A percentile compares a stretch with the other conserved stretches of the same genome.
Conservation (phyloP, 257 asterid species). For the Solanum ossicruentum region DNA sequence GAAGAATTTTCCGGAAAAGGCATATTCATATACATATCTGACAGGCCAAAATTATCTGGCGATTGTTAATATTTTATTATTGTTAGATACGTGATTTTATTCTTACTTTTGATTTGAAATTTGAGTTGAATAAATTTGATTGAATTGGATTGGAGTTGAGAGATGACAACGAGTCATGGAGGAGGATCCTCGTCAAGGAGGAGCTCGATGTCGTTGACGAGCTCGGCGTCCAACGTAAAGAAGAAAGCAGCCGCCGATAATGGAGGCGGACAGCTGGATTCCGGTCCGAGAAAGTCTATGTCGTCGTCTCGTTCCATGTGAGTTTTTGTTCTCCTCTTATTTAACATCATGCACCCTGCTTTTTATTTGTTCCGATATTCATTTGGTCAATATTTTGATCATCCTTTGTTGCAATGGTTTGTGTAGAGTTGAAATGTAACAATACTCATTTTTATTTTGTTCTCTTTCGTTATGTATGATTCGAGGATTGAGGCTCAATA, state of each 20-base stretch:
- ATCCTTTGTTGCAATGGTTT: not conserved
- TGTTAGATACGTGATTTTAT: not conserved
- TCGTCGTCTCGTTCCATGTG: constrained; percentile 6
- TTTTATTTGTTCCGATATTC: not conserved
- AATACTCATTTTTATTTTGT: not conserved
- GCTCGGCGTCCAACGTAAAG: not conserved
- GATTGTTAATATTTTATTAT: not conserved
- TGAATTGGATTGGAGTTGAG: not conserved
- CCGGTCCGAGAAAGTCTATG: not conserved
- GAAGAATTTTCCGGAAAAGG: not conserved
- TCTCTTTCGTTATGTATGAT: not conserved
- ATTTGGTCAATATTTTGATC: not conserved
- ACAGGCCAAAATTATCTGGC: not conserved
- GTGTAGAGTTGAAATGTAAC: not conserved
- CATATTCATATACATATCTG: not conserved
- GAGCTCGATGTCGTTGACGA: constrained; percentile 2
- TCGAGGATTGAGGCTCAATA: not conserved
- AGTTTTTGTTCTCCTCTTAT: not conserved
- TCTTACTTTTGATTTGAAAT: not conserved
- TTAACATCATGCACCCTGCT: not conserved
- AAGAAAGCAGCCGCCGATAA: not conserved
- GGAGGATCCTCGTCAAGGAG: constrained; percentile 13
- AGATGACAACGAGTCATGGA: constrained; percentile 12
- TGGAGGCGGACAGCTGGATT: constrained; percentile 1
- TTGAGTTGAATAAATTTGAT: not conserved